Evolutionary conservation across 805 yeast genomes (phyloP).

Genomic region (Lipomyces spencermartinsiae): DNA sequence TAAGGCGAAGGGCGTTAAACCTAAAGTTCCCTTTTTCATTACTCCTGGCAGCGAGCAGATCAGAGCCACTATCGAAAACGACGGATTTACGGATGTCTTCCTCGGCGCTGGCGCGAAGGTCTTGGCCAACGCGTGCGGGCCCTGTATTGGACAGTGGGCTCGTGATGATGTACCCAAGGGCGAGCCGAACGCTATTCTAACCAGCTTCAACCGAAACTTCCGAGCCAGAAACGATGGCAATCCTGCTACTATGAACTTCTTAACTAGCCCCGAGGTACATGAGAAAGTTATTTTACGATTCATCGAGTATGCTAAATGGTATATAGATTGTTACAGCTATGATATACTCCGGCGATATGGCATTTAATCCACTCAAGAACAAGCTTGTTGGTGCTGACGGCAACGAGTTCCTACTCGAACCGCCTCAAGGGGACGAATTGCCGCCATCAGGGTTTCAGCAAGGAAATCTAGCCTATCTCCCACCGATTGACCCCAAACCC

Average conservation of each 20-base stretch:
- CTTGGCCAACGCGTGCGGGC: conserved; percentile 98
- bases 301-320: neutral
- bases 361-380: conserved; percentile 95
- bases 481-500: conserved; percentile 88
- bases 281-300: neutral
- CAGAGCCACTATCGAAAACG: conserved; percentile 97
- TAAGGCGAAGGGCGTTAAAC: conserved; percentile 84
- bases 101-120: conserved; percentile 92
- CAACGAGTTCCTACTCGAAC: conserved; percentile 83
- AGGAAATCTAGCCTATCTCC: conserved; percentile 88
- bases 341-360: conserved; percentile 94
- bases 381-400: conserved; percentile 87
- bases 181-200: conserved; percentile 94
- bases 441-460: conserved; percentile 89
- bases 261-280: conserved; percentile 79
- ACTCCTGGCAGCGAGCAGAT: conserved; percentile 99
- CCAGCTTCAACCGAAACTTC: conserved; percentile 98
- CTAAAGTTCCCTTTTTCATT: conserved; percentile 90
- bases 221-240: conserved; percentile 98
- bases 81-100: conserved; percentile 88
- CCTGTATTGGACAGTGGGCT: conserved; percentile 99
- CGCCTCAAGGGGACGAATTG: conserved; percentile 89
- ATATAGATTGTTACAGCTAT: conserved; percentile 83
- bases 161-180: conserved; percentile 78
- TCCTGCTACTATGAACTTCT: conserved; percentile 95